Evolutionary conservation across 1,139 yeast species (phyloP).

Genomic region (Arxiozyma heterogenica): DNA sequence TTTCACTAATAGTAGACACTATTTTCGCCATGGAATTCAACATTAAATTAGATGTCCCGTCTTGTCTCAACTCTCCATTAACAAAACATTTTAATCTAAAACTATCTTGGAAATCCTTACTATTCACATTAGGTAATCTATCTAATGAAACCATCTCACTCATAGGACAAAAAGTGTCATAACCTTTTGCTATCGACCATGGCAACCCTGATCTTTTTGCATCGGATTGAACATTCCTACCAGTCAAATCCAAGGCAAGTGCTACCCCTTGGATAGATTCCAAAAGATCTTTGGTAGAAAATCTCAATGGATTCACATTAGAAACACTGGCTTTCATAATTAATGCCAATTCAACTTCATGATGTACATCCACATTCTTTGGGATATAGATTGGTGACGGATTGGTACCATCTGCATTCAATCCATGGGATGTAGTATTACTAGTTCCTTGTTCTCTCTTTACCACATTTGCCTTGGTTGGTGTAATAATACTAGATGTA

Average conservation of each 20-base stretch:
- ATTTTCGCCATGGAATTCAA: conserved; percentile 77
- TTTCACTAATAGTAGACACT: conserved; percentile 68
- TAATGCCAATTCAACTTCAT: conserved; percentile 87
- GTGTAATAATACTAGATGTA: conserved; percentile 48
- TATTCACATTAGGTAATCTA: conserved; percentile 13
- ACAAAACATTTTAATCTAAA: conserved; percentile 48
- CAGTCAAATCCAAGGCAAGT: conserved; percentile 86
- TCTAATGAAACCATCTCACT: conserved; percentile 50
- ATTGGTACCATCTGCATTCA: conserved; percentile 25
- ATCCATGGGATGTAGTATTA: conserved; percentile 12
- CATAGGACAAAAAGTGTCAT: conserved; percentile 87
- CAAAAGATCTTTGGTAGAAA: conserved; percentile 58
- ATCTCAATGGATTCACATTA: conserved; percentile 47
- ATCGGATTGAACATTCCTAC: conserved; percentile 89
- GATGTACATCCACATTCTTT: conserved; percentile 71
- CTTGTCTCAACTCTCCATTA: conserved; percentile 63
- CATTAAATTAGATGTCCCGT: conserved; percentile 79
- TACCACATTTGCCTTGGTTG: conserved; percentile 11
- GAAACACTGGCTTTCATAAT: conserved; percentile 56
- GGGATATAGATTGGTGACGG: conserved; percentile 78
- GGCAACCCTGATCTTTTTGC: conserved; percentile 93
- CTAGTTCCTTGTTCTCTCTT: background rate
- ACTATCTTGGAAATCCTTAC: conserved; percentile 37
- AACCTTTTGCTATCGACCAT: conserved; percentile 95
- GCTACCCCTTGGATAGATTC: conserved; percentile 80